Conservation (phyloP, 2,329 filamentous ascomycete genomes). For the Aureobasidium vineae region DNA sequence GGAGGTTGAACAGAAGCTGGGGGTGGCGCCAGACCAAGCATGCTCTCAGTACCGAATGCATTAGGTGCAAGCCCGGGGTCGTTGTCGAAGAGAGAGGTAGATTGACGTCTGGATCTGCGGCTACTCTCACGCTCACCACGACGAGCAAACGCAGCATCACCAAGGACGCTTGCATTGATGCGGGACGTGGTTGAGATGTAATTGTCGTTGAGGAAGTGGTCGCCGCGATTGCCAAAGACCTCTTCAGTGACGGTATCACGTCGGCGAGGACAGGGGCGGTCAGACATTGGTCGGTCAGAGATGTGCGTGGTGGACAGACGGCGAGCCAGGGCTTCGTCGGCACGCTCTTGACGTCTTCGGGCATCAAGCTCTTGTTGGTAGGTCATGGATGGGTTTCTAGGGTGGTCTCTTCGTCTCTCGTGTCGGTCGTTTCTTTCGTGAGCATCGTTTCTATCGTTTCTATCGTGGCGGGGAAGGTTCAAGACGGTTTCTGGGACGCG, state of each 20-base stretch:
- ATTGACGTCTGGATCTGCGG: slow-evolving; percentile 31
- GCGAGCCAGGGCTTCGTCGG: slow-evolving; percentile 53
- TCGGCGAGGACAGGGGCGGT: slow-evolving; percentile 29
- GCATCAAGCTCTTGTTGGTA: slow-evolving; percentile 42
- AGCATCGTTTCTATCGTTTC: slow-evolving; percentile 25
- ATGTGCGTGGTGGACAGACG: slow-evolving; percentile 50
- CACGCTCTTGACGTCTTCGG: slow-evolving; percentile 46
- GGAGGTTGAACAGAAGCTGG: neutral
- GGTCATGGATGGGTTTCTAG: slow-evolving; percentile 29
- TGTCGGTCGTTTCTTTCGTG: slow-evolving; percentile 2
- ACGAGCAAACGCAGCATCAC: slow-evolving; percentile 36
- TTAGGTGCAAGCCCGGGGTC: slow-evolving; percentile 36
- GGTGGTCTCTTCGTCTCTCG: slow-evolving; percentile 19
- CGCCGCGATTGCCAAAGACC: slow-evolving; percentile 51
- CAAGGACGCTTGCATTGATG: slow-evolving; percentile 34
- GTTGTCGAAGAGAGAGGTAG: slow-evolving; percentile 28
- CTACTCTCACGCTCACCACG: slow-evolving; percentile 37
- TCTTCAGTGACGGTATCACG: slow-evolving; percentile 40
- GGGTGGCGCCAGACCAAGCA: slow-evolving; percentile 32
- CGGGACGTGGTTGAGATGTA: slow-evolving; percentile 45
- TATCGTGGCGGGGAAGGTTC: slow-evolving; percentile 39
- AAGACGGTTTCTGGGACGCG: slow-evolving; percentile 45
- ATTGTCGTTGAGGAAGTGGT: slow-evolving; percentile 62
- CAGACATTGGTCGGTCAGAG: slow-evolving; percentile 30
- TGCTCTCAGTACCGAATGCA: slow-evolving; percentile 39